A percentile compares a stretch with the other conserved stretches of the same genome.
These are phyloP conservation scores for Corchorus olitorius DNA, from an alignment of 345 rosid genomes.

Conservation along the genomic window DNA sequence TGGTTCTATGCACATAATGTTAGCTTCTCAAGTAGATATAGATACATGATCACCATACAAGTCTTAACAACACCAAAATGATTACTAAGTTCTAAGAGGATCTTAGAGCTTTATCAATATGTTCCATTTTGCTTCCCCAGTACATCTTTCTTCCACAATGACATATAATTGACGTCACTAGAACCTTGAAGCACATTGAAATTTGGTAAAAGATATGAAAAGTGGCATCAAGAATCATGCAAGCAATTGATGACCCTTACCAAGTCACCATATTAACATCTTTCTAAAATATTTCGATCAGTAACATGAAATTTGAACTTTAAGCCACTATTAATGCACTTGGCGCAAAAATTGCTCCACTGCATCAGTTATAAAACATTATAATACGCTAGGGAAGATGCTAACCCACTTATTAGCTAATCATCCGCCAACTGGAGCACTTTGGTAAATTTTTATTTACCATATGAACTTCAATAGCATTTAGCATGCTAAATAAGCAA, in stretches of 20 bases:
- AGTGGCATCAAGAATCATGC: background rate
- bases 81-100: background rate
- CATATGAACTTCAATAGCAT: background rate
- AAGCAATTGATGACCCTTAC: background rate
- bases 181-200: background rate
- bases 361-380: background rate
- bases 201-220: slow-evolving; percentile 1
- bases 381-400: background rate
- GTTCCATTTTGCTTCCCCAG: background rate
- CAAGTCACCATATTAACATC: background rate
- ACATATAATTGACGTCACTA: background rate
- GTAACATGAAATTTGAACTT: background rate
- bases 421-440: background rate
- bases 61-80: slow-evolving; percentile 4
- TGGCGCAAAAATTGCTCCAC: background rate
- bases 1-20: slow-evolving; percentile 44
- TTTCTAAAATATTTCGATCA: background rate
- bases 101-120: background rate
- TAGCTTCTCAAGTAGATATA: slow-evolving; percentile 17
- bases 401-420: background rate
- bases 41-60: background rate
- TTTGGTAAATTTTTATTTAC: background rate
- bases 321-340: background rate
- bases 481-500: background rate
- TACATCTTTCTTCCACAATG: background rate